phyloP scores from a whole-genome alignment of 306 rosid genomes.

The Castanopsis chinensis region DNA sequence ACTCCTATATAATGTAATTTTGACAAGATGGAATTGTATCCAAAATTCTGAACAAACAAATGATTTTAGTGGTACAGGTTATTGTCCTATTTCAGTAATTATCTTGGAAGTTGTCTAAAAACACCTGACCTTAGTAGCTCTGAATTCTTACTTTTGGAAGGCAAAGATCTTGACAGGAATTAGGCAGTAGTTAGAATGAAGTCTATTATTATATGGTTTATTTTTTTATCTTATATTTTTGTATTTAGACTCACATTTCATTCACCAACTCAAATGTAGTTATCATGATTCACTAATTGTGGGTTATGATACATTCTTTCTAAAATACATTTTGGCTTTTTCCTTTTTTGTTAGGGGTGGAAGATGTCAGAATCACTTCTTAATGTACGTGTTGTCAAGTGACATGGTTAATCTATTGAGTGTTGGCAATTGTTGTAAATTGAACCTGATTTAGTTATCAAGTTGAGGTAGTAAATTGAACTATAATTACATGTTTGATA shows the following conservation, averaged over 20 bases:
- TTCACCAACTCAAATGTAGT: background rate
- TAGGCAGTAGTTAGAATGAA: background rate
- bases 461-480: background rate
- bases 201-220: background rate
- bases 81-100: background rate
- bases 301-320: background rate
- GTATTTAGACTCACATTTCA: background rate
- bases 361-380: constrained; percentile 86
- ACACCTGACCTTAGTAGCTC: background rate
- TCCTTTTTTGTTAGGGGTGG: constrained; percentile 70
- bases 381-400: no score
- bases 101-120: background rate
- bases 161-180: background rate
- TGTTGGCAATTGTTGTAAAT: no score
- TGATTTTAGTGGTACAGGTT: no score
- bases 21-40: background rate
- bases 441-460: background rate
- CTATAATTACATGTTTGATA: no score
- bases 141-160: background rate
- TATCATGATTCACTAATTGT: background rate
- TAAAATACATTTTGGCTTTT: constrained; percentile 1
- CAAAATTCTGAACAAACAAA: background rate
- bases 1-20: background rate
- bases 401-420: no score
- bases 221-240: no score